Evolutionary conservation across 1,284 basidiomycete genomes (phyloP).

Genomic region (Volvariella volvacea): DNA sequence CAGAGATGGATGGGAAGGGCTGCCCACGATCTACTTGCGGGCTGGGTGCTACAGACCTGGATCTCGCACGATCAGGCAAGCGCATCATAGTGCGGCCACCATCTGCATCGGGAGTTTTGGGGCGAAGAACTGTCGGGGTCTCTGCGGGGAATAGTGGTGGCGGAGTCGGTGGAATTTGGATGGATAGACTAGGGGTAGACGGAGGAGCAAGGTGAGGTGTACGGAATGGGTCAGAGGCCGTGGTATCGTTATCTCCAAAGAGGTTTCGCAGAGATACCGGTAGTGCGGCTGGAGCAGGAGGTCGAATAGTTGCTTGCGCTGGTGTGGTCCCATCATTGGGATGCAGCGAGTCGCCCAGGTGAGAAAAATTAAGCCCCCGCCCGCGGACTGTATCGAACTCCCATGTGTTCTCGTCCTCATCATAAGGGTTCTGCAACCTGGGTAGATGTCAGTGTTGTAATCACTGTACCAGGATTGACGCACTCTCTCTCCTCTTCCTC

Average conservation of each 20-base stretch:
- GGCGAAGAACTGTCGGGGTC: too few relatives aligned
- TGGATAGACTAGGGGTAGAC: background rate
- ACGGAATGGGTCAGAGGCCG: background rate
- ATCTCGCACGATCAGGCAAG: too few relatives aligned
- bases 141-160: too few relatives aligned
- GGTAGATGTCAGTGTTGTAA: background rate
- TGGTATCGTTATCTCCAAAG: conserved; percentile 50
- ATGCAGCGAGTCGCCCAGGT: conserved; percentile 13
- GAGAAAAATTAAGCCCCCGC: conserved; percentile 22
- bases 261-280: conserved; percentile 65
- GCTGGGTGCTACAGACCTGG: too few relatives aligned
- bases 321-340: conserved; percentile 6
- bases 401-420: conserved; percentile 54
- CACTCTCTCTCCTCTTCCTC: conserved; percentile 53
- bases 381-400: conserved; percentile 71
- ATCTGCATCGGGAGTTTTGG: too few relatives aligned
- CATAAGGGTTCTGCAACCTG: conserved; percentile 24
- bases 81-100: too few relatives aligned
- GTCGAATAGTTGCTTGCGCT: conserved; percentile 40
- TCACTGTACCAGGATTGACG: conserved; percentile 11
- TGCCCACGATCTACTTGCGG: too few relatives aligned
- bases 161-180: too few relatives aligned
- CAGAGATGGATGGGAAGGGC: too few relatives aligned
- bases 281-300: conserved; percentile 39
- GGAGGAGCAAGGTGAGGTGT: background rate